A percentile compares a stretch with the other conserved stretches of the same genome.
Conservation (phyloP, 345 rosid species). For the Eucalyptus polyanthemos region DNA sequence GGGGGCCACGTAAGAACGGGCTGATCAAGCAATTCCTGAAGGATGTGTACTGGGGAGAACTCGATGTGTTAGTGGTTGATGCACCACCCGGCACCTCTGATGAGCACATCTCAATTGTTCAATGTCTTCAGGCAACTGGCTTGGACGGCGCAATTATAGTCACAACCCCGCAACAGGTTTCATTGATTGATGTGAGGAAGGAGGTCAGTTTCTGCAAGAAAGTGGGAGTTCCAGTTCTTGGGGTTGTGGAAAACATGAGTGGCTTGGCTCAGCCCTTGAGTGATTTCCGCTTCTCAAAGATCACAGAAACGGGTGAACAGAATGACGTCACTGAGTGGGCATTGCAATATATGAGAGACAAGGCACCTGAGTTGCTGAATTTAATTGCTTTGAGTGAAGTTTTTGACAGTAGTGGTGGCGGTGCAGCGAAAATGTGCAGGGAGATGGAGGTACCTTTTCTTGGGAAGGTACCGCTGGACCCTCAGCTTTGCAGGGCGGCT, state of each 20-base stretch:
- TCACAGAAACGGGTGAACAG: conserved; percentile 36
- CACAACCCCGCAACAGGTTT: conserved; percentile 90
- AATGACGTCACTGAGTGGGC: conserved; percentile 46
- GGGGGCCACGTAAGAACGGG: conserved; percentile 92
- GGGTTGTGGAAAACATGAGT: conserved; percentile 99
- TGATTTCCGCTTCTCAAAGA: conserved; percentile 53
- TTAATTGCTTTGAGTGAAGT: conserved; percentile 54
- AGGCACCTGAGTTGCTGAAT: conserved; percentile 65
- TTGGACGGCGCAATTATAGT: conserved; percentile 92
- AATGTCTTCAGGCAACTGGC: conserved; percentile 74
- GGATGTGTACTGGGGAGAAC: conserved; percentile 93
- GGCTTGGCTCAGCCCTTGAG: conserved; percentile 64
- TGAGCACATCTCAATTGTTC: conserved; percentile 89
- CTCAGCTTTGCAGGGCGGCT: conserved; percentile 70
- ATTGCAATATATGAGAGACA: conserved; percentile 36
- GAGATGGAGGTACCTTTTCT: conserved; percentile 86
- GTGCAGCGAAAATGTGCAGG: conserved; percentile 67
- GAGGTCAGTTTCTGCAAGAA: conserved; percentile 94
- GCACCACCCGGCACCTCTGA: conserved; percentile 98
- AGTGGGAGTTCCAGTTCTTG: conserved; percentile 73
- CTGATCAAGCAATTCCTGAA: conserved; percentile 87
- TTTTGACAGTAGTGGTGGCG: conserved; percentile 83
- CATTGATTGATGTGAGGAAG: conserved; percentile 89
- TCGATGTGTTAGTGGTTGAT: conserved; percentile 83
- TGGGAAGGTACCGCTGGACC: conserved; percentile 90